Evolutionary conservation across 129 eudicot species (phyloP).

Genomic region (Arctium lappa): DNA sequence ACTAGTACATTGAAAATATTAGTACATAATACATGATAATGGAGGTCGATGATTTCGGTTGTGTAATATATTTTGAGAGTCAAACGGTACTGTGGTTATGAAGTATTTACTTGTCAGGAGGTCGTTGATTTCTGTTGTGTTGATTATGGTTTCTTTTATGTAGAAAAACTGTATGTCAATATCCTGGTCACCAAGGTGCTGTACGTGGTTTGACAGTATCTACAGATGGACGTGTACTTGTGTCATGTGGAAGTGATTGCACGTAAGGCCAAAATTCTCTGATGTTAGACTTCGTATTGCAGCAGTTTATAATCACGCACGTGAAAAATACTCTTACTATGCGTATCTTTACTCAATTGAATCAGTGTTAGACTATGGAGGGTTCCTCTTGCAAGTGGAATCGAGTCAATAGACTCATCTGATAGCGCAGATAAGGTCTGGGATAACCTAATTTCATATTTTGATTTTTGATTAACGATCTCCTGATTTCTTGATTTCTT

Average conservation of each 20-base stretch:
- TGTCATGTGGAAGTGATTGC: conserved; percentile 95
- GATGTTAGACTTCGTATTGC: background rate
- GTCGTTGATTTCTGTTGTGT: background rate
- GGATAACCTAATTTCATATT: conserved; percentile 3
- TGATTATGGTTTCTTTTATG: background rate
- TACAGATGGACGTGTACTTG: conserved; percentile 84
- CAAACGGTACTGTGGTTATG: no score
- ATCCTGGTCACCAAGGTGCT: conserved; percentile 87
- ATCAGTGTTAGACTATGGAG: conserved; percentile 93
- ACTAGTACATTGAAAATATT: no score
- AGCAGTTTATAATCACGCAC: background rate
- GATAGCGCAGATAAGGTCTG: conserved; percentile 50
- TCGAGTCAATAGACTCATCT: conserved; percentile 42
- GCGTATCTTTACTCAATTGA: background rate
- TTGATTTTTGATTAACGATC: conserved; percentile 9
- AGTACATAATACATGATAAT: no score
- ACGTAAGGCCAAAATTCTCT: conserved; percentile 52
- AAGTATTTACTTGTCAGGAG: background rate
- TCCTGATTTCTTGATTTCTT: background rate
- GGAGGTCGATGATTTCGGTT: no score
- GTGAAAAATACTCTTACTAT: background rate
- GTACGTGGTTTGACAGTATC: conserved; percentile 84
- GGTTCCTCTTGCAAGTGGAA: conserved; percentile 59
- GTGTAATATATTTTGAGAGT: no score
- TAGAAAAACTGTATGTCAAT: conserved; percentile 78